Percentiles rank a stretch among this genome's conserved stretches.
Evolutionary conservation across 164 flowering plant species (phyloP).

Genomic region (Nymphaea colorata): DNA sequence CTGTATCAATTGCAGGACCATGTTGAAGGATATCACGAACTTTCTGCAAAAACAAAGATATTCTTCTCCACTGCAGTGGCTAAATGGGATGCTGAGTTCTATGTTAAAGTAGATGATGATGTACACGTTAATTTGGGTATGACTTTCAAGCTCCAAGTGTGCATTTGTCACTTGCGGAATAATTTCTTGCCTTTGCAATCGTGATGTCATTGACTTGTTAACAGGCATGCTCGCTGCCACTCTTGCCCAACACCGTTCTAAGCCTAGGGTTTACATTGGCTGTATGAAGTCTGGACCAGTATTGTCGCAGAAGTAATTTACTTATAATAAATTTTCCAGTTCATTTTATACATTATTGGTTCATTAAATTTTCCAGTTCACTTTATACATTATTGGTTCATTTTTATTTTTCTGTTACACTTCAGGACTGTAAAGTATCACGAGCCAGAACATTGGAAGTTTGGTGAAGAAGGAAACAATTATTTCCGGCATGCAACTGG

Average conservation of each 20-base stretch:
- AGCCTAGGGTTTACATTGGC: slow-evolving; percentile 83
- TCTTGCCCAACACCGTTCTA: slow-evolving; percentile 71
- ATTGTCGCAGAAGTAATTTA: slow-evolving; percentile 63
- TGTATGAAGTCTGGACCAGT: slow-evolving; percentile 99
- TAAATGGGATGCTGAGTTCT: slow-evolving; percentile 93
- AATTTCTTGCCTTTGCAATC: background rate
- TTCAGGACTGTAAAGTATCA: slow-evolving; percentile 72
- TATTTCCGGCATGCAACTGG: slow-evolving; percentile 93
- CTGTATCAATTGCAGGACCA: slow-evolving; percentile 46
- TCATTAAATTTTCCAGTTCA: too few relatives aligned
- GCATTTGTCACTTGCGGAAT: slow-evolving; percentile 2
- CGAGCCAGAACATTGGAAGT: slow-evolving; percentile 88
- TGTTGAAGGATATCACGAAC: slow-evolving; percentile 88
- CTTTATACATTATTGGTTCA: background rate
- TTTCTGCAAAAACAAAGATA: slow-evolving; percentile 86
- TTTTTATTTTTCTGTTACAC: background rate
- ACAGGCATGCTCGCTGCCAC: slow-evolving; percentile 73
- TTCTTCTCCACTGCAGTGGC: slow-evolving; percentile 88
- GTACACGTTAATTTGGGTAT: slow-evolving; percentile 85
- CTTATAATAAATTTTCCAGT: background rate
- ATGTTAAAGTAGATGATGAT: slow-evolving; percentile 94
- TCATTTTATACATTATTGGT: slow-evolving; percentile 5
- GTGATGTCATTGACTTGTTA: too few relatives aligned
- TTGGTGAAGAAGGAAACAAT: slow-evolving; percentile 84
- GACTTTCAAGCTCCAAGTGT: background rate